A percentile compares a stretch with the other conserved stretches of the same genome.
Conservation (phyloP, 1,284 basidiomycete genomes). For the Austropuccinia psidii region DNA sequence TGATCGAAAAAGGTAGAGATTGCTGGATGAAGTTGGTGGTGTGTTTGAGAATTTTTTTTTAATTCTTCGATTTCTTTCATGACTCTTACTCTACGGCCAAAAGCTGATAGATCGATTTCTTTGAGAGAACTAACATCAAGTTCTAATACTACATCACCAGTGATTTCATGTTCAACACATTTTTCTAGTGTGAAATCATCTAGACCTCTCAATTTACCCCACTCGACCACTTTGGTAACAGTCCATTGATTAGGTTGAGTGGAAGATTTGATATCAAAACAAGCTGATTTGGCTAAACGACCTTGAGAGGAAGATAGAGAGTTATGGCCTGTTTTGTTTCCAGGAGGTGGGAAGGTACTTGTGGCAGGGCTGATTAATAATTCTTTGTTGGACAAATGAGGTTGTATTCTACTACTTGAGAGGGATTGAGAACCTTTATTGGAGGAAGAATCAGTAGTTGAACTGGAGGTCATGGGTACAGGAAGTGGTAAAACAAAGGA, state of each 20-base stretch:
- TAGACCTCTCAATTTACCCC: slow-evolving; percentile 77
- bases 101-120: slow-evolving; percentile 89
- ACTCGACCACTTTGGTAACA: slow-evolving; percentile 81
- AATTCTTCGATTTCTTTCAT: slow-evolving; percentile 90
- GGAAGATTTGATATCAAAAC: slow-evolving; percentile 4
- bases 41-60: slow-evolving; percentile 1
- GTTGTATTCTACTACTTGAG: slow-evolving; percentile 16
- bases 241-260: slow-evolving; percentile 65
- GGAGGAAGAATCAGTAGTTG: slow-evolving; percentile 31
- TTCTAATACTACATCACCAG: slow-evolving; percentile 89
- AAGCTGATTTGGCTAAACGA: neutral
- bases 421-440: slow-evolving; percentile 17
- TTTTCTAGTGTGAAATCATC: slow-evolving; percentile 72
- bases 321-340: slow-evolving; percentile 1
- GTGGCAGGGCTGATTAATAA: slow-evolving; percentile 28
- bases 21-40: no score
- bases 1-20: no score
- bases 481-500: slow-evolving; percentile 47
- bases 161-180: slow-evolving; percentile 96
- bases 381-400: neutral
- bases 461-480: slow-evolving; percentile 4
- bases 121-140: slow-evolving; percentile 87
- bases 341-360: slow-evolving; percentile 24
- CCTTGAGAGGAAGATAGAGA: slow-evolving; percentile 14
- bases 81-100: slow-evolving; percentile 88